Conservation (phyloP, 805 yeast genomes). For the Wickerhamiella kazuoi region DNA sequence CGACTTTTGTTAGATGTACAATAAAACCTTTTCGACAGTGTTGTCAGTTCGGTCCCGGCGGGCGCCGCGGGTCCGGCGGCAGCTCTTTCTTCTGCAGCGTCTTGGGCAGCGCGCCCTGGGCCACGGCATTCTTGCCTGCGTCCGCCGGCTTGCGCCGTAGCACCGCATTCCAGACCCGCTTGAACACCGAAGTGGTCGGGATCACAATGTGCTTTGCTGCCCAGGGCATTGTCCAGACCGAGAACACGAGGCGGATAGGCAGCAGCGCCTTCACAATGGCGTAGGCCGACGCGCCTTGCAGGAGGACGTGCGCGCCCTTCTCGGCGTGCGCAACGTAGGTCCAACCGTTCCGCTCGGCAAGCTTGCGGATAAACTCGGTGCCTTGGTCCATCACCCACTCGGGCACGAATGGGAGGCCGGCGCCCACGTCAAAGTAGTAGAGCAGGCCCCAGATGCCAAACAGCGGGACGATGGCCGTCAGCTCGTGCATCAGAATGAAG, state of each 20-base stretch:
- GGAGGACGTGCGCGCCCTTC: conserved; percentile 36
- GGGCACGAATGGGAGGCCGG: conserved; percentile 31
- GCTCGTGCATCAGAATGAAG: conserved; percentile 52
- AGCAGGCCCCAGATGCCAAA: conserved; percentile 50
- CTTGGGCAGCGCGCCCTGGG: conserved; percentile 5
- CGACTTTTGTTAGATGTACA: too few relatives aligned
- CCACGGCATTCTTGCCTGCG: background rate
- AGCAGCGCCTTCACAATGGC: conserved; percentile 42
- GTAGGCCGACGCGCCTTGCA: conserved; percentile 64
- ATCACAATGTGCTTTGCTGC: conserved; percentile 34
- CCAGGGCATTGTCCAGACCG: conserved; percentile 38
- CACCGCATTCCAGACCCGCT: conserved; percentile 4
- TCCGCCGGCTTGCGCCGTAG: background rate
- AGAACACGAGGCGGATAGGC: conserved; percentile 36
- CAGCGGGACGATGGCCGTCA: conserved; percentile 58
- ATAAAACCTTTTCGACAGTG: too few relatives aligned
- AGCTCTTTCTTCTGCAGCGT: conserved; percentile 2
- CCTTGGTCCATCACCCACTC: conserved; percentile 46
- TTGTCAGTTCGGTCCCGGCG: too few relatives aligned
- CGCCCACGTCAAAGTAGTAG: conserved; percentile 36
- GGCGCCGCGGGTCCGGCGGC: background rate
- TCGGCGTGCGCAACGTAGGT: conserved; percentile 22
- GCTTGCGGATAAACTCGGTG: conserved; percentile 35
- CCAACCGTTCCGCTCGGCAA: conserved; percentile 23
- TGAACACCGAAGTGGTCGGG: conserved; percentile 26